Base-by-base conservation (phyloP, 495 filamentous ascomycete species). In the Hypoxylon trugodes region DNA sequence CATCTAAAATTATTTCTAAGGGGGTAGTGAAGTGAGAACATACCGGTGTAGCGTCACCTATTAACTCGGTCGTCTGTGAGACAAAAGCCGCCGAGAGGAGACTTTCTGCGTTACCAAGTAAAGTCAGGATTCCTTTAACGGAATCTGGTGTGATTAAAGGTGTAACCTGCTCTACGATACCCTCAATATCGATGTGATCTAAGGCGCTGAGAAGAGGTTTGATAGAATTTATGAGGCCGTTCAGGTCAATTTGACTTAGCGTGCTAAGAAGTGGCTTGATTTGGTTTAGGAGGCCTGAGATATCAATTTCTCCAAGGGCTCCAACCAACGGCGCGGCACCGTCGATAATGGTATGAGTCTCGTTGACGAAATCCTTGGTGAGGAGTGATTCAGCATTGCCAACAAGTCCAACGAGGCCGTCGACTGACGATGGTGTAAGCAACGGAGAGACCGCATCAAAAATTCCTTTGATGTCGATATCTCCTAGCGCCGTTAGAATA, bases 11-110 rank as follows among this genome's bases (percentile, higher is more conserved):
- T 7, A 6, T 21, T 25, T 18, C 28, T 24, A 16, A 26, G 4
- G 12, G 22, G 28, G 6, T 33, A 32, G 1, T 9, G 57, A 30
- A n/a, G 38, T 33, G 16, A 10, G 13, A 47, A 63, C 78, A 72
- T 75, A 83, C 80, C 66, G 80, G 77, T 45, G 80, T 79, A 50
- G 75, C 78, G 65, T 82, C 80, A 41, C 78, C 79, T 65, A 84
- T 80, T 46, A 84, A 54, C 21, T 77, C 77, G 1, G 74, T 75
- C 24, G 81, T 84, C 40, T 84, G 77, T 33, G 76, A 57, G 53
- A 82, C 70, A 28, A 81, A 81, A 4, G 61, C 46, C 19, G 70
- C 37, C 2, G 74, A 72, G 40, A 83, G 51, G 33, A 82, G 60
- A 22, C 55, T 55, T 45, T 77, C 73, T 10, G 76, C 80, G 43